Evolutionary conservation across 768 basidiomycete genomes (phyloP), one percentile per base, ranked within the genome.

Genomic region (Russula dissimulans): DNA sequence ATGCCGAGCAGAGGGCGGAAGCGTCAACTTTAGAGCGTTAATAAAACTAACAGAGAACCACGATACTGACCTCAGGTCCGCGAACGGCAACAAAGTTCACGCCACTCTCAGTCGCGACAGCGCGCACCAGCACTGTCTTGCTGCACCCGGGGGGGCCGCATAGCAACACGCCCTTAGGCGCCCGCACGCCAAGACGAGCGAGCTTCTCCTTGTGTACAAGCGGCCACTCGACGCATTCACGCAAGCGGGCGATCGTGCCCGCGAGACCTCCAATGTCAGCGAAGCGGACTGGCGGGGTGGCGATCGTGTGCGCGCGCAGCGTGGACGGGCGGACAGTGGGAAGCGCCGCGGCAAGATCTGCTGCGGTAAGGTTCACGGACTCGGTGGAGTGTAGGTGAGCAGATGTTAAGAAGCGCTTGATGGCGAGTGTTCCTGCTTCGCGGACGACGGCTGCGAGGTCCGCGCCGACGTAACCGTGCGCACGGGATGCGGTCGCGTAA

Each of bases 111-210:
- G 85, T 89, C 15, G 95, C 95, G 70, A 92, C 86, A 3, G 95
- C 95, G 59, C 91, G 84, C 2, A 91, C 95, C 15, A 93, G 82
- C 44, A 98, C 77, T 2, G 95, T 98, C 74, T 98, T 98, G 67
- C 91, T 93, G 68, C 95, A 97, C n/a, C 95, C 95, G 4, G 95
- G 95, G 4, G 95, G 95, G 4, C 95, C 95, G 71, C 95, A 99
- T 15, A 98, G 75, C 47, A 99, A 73, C 6, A 98, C 82, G 0
- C 95, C 95, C 67, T 89, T 86, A 0, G 95, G 93, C 3, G 95
- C 88, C 49, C 79, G 79, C 11, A 95, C 90, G 0, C 95, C 95
- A 1, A 99, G 77, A 26, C 95, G 79, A 67, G 80, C 80, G 70
- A 99, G 97, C 14, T 89, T 83, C 50, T 91, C 88, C 0, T 88